phyloP scores from a whole-genome alignment of 1,139 yeast species.

The Saccharomycopsis hybrid region DNA sequence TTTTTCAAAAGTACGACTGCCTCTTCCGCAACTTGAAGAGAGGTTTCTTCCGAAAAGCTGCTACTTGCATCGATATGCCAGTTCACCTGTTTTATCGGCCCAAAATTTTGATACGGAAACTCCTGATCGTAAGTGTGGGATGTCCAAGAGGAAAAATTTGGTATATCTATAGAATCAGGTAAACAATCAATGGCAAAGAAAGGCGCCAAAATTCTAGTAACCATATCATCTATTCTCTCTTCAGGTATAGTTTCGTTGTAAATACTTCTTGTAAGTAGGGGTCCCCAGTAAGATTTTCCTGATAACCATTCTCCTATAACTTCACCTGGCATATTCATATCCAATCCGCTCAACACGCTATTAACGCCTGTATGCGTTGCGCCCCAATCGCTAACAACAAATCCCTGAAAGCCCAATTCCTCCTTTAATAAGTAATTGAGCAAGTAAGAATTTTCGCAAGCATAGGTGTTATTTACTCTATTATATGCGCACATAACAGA shows the following conservation, averaged over 20 bases:
- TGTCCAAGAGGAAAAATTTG: conserved; percentile 59
- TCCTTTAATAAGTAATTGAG: conserved; percentile 51
- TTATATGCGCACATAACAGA: conserved; percentile 60
- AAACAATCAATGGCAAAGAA: conserved; percentile 38
- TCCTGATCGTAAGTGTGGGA: conserved; percentile 47
- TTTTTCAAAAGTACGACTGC: conserved; percentile 51
- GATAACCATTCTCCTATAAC: conserved; percentile 44
- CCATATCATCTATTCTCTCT: conserved; percentile 57
- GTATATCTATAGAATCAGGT: conserved; percentile 34
- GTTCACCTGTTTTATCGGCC: conserved; percentile 48
- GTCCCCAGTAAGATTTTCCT: conserved; percentile 55
- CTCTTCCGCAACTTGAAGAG: conserved; percentile 50
- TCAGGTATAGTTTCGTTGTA: conserved; percentile 52
- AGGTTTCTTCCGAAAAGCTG: conserved; percentile 42
- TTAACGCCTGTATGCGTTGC: conserved; percentile 55
- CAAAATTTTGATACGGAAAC: conserved; percentile 46
- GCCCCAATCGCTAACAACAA: conserved; percentile 62
- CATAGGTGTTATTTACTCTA: conserved; percentile 49
- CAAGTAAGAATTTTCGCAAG: conserved; percentile 56
- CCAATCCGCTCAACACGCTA: conserved; percentile 54
- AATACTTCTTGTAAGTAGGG: conserved; percentile 47
- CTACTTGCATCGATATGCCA: conserved; percentile 50
- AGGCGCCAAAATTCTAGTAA: conserved; percentile 50
- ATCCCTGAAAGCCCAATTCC: conserved; percentile 63
- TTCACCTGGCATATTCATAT: conserved; percentile 67